Base-by-base conservation (phyloP, 805 yeast genomes). In the Candida cerambycidarum region DNA sequence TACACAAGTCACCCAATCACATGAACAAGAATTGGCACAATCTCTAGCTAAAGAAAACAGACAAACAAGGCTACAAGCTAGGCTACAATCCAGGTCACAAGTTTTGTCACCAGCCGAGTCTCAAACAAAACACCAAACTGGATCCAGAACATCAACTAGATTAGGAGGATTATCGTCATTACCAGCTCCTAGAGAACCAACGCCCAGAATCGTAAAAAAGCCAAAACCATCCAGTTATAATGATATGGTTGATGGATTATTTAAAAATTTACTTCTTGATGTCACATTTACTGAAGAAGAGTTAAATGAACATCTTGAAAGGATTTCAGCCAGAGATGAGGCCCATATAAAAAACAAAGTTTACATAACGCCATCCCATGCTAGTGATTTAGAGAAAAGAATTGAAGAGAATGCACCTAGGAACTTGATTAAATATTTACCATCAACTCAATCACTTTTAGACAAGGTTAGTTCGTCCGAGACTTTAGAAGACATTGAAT, bases 401-500 rank as follows among this genome's bases (percentile, higher is more conserved):
- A 44, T 59, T 14, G 63, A 61, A 10, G 39, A 50, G 33, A 60
- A 69, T 51, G 46, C 59, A 38, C 76, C 76, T 1, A 53, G 61
- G 13, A 83, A 85, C 56, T 63, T 85, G 42, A 76, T 73, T 24
- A 59, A 56, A 36, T 61, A 47, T 53, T 57, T 82, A 21, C 89
- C 90, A 1, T 81, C 78, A 6, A 75, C 90, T 0, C 63, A 59
- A 10, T 77, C 82, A 1, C 56, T 84, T 4, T 62, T 83, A 13
- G 62, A 65, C 0, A 73, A 66, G 39, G 69, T 87, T 2, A 61
- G 78, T 0, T 86, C 84, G 21, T 83, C 79, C 37, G 80, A 79
- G 1, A 83, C 76, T 1, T 70, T 80, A 38, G 69, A 84, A 34
- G 80, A 82, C 7, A 63, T 59, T 37, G 96, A 89, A 54, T 32